A percentile compares a stretch with the other conserved stretches of the same genome.
Evolutionary conservation across 2,329 filamentous ascomycete species (phyloP).

Genomic region (Aspergillus quadricinctus): DNA sequence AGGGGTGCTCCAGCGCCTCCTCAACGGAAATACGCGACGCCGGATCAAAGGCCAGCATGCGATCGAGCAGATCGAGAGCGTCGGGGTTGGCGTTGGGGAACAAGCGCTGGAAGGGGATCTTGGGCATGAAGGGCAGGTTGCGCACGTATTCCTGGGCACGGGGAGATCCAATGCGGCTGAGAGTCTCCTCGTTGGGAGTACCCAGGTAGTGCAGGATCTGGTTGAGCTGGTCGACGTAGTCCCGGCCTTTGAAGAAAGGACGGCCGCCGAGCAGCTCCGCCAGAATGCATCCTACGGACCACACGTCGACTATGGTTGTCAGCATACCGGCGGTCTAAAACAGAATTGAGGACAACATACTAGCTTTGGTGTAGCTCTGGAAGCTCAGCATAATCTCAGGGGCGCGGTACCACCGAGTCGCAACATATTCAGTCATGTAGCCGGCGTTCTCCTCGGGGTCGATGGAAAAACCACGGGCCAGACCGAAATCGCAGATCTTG

Average conservation of each 20-base stretch:
- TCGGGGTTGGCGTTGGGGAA: conserved; percentile 96
- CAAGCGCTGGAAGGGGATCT: conserved; percentile 80
- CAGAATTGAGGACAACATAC: conserved; percentile 56
- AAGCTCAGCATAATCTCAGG: conserved; percentile 99
- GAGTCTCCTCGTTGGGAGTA: conserved; percentile 91
- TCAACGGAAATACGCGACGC: conserved; percentile 91
- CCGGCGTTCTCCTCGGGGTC: conserved; percentile 97
- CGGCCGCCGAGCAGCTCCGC: conserved; percentile 93
- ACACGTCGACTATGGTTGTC: conserved; percentile 77
- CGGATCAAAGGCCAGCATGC: conserved; percentile 96
- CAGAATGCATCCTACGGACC: conserved; percentile 97
- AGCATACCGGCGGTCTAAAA: conserved; percentile 4
- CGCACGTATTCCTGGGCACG: conserved; percentile 97
- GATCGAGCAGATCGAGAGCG: conserved; percentile 89
- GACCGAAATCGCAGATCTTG: conserved; percentile 97
- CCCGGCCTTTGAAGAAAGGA: conserved; percentile 97
- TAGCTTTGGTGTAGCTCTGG: conserved; percentile 99
- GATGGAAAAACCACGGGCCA: conserved; percentile 93
- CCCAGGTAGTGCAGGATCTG: conserved; percentile 98
- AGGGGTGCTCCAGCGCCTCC: conserved; percentile 90
- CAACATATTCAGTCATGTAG: conserved; percentile 99
- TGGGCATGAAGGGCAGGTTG: conserved; percentile 91
- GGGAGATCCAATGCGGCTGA: conserved; percentile 88
- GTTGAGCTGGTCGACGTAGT: conserved; percentile 99
- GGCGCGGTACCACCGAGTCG: conserved; percentile 96